These are phyloP conservation scores for Fusarium graminum DNA, from an alignment of 2,329 filamentous ascomycete genomes.

Conservation along the genomic window DNA sequence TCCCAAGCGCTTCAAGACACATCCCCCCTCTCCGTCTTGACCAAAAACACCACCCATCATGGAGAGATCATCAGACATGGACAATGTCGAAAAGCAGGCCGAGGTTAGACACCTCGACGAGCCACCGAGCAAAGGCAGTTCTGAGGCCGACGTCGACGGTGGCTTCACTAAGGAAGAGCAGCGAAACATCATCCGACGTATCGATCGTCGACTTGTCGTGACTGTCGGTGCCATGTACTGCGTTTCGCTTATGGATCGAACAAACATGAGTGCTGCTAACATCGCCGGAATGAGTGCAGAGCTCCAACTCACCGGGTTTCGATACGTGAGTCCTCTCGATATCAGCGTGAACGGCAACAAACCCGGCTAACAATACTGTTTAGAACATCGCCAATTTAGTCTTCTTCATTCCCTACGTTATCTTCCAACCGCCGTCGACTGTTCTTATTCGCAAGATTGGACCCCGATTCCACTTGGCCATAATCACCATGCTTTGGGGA, in stretches of 20 bases:
- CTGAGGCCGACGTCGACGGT: conserved; percentile 51
- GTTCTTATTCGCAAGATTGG: conserved; percentile 76
- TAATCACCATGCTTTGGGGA: conserved; percentile 71
- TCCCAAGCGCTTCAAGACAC: not conserved
- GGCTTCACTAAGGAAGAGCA: conserved; percentile 73
- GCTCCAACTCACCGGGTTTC: conserved; percentile 60
- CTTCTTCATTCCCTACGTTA: conserved; percentile 80
- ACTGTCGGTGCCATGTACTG: conserved; percentile 78
- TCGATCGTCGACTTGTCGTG: conserved; percentile 75
- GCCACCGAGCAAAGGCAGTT: conserved; percentile 43
- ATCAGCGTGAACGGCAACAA: fast-evolving
- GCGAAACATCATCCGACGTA: conserved; percentile 73
- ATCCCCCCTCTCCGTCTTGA: not conserved
- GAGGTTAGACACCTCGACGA: conserved; percentile 47
- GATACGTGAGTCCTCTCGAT: conserved; percentile 56
- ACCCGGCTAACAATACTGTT: conserved; percentile 5
- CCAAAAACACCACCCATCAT: conserved; percentile 32
- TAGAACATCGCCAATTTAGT: conserved; percentile 76
- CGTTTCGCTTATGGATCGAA: conserved; percentile 82
- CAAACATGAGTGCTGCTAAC: conserved; percentile 78
- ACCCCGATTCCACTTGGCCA: conserved; percentile 67
- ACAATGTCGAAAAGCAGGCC: conserved; percentile 45
- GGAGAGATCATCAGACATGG: conserved; percentile 40
- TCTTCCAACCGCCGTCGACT: conserved; percentile 79
- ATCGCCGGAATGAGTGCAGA: conserved; percentile 74